phyloP scores from a whole-genome alignment of 352 stramenopile genomes.

The Globisporangium canariense region DNA sequence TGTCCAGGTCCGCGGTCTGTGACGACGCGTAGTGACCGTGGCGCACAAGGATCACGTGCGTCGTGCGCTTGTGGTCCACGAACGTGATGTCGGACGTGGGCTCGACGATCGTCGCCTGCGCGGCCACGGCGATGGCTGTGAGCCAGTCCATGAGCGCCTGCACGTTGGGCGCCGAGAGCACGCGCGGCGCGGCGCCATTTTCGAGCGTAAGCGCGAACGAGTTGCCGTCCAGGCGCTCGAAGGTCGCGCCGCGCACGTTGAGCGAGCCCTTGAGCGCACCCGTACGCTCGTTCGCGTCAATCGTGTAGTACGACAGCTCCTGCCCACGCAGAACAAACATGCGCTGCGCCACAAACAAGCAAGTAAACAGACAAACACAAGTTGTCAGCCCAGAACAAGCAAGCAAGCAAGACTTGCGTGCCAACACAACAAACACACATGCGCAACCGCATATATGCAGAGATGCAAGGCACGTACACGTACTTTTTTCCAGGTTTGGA shows the following conservation, averaged over 20 bases:
- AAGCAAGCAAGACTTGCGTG: not conserved
- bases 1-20: constrained; percentile 42
- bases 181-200: constrained; percentile 27
- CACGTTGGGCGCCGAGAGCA: constrained; percentile 43
- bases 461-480: constrained; percentile 25
- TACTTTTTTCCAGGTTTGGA: constrained; percentile 73
- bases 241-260: constrained; percentile 36
- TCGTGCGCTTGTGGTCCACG: constrained; percentile 66
- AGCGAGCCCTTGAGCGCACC: constrained; percentile 62
- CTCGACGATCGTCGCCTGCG: constrained; percentile 35
- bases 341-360: constrained; percentile 26
- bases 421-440: not conserved
- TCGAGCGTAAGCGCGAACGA: constrained; percentile 27
- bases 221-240: constrained; percentile 53
- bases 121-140: constrained; percentile 55
- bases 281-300: constrained; percentile 40
- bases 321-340: constrained; percentile 70
- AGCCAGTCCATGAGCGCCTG: constrained; percentile 76
- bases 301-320: constrained; percentile 67
- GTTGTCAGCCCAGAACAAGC: not conserved
- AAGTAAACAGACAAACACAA: not conserved
- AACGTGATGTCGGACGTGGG: constrained; percentile 41
- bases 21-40: constrained; percentile 63
- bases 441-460: not conserved
- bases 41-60: constrained; percentile 65